phyloP scores from a whole-genome alignment of 148 eudicot species.

The Rhododendron williamsianum region DNA sequence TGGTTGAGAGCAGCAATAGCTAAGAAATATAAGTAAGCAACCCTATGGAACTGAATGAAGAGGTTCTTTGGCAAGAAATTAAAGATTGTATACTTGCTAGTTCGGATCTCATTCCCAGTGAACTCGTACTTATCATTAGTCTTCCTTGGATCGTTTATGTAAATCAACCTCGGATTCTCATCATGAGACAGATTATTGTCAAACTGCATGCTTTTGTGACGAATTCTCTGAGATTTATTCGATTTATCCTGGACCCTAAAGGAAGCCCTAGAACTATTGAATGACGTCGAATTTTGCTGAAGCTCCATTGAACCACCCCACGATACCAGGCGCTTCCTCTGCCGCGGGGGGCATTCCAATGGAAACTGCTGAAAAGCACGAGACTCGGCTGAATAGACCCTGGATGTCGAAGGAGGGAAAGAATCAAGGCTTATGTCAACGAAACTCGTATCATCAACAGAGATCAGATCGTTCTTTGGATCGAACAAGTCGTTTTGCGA shows the following conservation, averaged over 20 bases:
- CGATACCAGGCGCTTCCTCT: conserved; percentile 52
- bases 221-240: conserved; percentile 41
- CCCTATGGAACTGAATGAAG: conserved; percentile 89
- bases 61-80: conserved; percentile 91
- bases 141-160: conserved; percentile 62
- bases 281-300: conserved; percentile 23
- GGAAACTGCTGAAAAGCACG: conserved; percentile 24
- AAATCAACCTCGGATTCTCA: conserved; percentile 56
- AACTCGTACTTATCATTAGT: conserved; percentile 75
- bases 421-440: conserved; percentile 22
- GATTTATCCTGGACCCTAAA: conserved; percentile 37
- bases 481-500: conserved; percentile 22
- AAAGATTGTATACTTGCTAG: conserved; percentile 77
- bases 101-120: conserved; percentile 69
- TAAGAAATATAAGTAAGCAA: conserved; percentile 86
- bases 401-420: conserved; percentile 21
- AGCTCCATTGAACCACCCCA: conserved; percentile 73
- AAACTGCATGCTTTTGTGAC: conserved; percentile 64
- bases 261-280: conserved; percentile 47
- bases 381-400: conserved; percentile 38
- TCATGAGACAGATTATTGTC: conserved; percentile 55
- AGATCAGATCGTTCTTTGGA: conserved; percentile 21
- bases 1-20: conserved; percentile 88
- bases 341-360: conserved; percentile 42
- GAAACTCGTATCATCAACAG: conserved; percentile 24